Conservation (phyloP, 1,284 basidiomycete species). For the Athelia sp. region DNA sequence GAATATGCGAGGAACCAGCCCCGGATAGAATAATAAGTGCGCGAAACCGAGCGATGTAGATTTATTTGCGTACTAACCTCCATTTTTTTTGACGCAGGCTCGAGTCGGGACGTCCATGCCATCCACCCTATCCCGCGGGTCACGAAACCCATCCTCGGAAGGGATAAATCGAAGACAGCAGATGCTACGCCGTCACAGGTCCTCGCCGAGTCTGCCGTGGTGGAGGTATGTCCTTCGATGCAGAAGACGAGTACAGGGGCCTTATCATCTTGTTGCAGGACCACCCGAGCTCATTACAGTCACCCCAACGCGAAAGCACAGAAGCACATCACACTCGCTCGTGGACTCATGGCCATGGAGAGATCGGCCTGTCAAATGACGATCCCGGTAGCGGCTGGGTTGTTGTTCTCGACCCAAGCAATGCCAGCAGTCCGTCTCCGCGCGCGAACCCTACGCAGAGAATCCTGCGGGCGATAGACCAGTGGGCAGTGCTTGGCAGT, state of each 20-base stretch:
- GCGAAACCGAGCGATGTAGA: no score
- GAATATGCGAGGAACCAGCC: no score
- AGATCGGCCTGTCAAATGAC: constrained; percentile 15
- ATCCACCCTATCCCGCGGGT: no score
- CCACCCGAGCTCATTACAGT: neutral
- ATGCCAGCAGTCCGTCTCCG: neutral
- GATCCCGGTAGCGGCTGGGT: no score
- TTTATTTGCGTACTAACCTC: no score
- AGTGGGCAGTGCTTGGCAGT: constrained; percentile 27
- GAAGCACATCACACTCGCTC: constrained; percentile 28
- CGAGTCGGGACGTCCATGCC: no score
- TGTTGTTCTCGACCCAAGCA: no score
- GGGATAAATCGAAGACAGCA: constrained; percentile 39
- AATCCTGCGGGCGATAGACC: constrained; percentile 56
- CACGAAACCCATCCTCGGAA: constrained; percentile 50
- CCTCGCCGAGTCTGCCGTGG: constrained; percentile 15
- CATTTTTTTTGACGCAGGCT: no score
- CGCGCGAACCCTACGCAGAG: constrained; percentile 24
- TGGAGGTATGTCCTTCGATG: constrained; percentile 21
- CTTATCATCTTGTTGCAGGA: no score
- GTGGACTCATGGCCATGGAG: constrained; percentile 42
- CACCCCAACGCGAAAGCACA: constrained; percentile 13
- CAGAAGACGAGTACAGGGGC: no score
- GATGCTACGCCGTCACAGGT: constrained; percentile 21
- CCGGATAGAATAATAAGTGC: no score